Evolutionary conservation across 768 basidiomycete species (phyloP).

Genomic region (Boletus rubescentipes): DNA sequence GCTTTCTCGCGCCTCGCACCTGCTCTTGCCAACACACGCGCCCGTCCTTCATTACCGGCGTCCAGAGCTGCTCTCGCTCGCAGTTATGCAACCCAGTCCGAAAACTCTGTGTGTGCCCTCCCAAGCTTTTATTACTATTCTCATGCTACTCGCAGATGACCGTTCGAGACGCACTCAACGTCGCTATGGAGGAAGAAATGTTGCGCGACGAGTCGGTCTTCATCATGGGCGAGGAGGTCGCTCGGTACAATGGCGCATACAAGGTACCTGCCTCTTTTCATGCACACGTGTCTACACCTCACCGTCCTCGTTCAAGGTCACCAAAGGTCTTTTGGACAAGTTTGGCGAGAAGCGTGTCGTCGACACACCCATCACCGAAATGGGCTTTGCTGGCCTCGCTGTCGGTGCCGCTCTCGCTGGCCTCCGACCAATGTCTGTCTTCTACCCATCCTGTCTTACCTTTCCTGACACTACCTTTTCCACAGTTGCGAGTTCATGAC

Average conservation of each 20-base stretch:
- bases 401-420: conserved; percentile 94
- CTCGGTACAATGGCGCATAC: conserved; percentile 97
- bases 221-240: conserved; percentile 96
- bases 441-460: background rate
- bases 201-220: conserved; percentile 92
- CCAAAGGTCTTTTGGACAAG: conserved; percentile 98
- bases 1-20: conserved; percentile 66
- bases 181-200: conserved; percentile 99
- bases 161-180: conserved; percentile 95
- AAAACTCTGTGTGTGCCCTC: conserved; percentile 45
- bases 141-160: conserved; percentile 68
- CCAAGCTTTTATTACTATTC: conserved; percentile 17
- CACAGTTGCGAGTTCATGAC: conserved; percentile 99
- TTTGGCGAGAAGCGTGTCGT: conserved; percentile 98
- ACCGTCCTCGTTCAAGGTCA: conserved; percentile 57
- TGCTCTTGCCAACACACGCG: conserved; percentile 40
- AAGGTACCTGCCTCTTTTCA: conserved; percentile 51
- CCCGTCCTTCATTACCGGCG: conserved; percentile 40
- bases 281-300: conserved; percentile 8
- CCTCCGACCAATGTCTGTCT: conserved; percentile 81
- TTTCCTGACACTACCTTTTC: conserved; percentile 9
- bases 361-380: conserved; percentile 96
- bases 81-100: conserved; percentile 62
- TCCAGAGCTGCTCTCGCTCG: conserved; percentile 49
- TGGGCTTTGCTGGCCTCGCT: conserved; percentile 97